These are phyloP conservation scores for Symbiodinium pilosum DNA, from an alignment of 73 alveolate species.

Conservation along the genomic window DNA sequence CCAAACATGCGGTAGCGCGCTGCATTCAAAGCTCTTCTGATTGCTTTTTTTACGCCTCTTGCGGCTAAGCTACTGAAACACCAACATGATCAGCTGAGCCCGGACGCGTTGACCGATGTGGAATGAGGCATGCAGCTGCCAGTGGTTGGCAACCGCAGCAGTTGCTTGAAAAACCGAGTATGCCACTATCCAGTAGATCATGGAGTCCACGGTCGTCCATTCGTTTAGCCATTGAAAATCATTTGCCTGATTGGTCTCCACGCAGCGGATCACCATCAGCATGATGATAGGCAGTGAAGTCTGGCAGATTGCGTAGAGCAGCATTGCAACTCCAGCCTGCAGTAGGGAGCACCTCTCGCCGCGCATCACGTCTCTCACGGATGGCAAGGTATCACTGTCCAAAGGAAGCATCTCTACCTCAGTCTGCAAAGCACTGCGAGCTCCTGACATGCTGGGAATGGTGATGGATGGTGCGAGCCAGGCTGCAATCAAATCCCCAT, in stretches of 20 bases:
- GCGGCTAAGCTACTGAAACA: constrained; percentile 39
- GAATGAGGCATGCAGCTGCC: constrained; percentile 64
- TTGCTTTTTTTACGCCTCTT: too few relatives aligned
- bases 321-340: constrained; percentile 10
- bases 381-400: background rate
- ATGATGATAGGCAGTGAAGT: constrained; percentile 42
- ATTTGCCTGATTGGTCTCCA: background rate
- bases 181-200: background rate
- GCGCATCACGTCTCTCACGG: background rate
- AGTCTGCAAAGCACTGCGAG: background rate
- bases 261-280: constrained; percentile 88
- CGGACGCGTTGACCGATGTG: constrained; percentile 95
- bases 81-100: constrained; percentile 73
- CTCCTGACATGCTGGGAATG: too few relatives aligned
- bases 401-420: background rate
- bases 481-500: constrained; percentile 25
- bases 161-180: background rate
- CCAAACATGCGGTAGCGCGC: too few relatives aligned
- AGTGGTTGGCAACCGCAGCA: constrained; percentile 84
- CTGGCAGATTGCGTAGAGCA: constrained; percentile 30
- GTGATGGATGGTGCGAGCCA: background rate
- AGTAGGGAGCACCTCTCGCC: background rate
- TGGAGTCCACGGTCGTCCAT: background rate
- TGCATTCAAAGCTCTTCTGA: too few relatives aligned
- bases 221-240: constrained; percentile 44